phyloP scores from a whole-genome alignment of 2,329 filamentous ascomycete genomes.

The Penicillium crustosum region DNA sequence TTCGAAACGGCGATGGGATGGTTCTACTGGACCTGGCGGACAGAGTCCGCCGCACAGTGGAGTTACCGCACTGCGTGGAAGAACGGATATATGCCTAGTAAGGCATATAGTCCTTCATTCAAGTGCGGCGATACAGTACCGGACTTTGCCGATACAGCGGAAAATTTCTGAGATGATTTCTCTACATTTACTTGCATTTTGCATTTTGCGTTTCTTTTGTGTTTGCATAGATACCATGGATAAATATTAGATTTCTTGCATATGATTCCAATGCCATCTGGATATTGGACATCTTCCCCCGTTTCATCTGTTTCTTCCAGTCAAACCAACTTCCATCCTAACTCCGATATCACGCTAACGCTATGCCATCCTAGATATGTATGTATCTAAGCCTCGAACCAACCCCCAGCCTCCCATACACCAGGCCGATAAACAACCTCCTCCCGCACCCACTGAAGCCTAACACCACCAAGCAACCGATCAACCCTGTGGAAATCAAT shows the following conservation, averaged over 20 bases:
- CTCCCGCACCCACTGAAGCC: conserved; percentile 58
- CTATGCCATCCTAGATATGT: background rate
- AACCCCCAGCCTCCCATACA: conserved; percentile 81
- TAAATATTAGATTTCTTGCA: conserved; percentile 2
- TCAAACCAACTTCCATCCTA: conserved; percentile 6
- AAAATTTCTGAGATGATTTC: conserved; percentile 39
- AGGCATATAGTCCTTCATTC: conserved; percentile 70
- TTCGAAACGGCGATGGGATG: conserved; percentile 95
- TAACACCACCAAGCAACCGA: conserved; percentile 67
- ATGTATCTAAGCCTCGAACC: conserved; percentile 59
- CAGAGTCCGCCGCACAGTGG: conserved; percentile 84
- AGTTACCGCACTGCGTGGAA: conserved; percentile 66
- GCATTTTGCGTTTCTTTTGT: conserved; percentile 8
- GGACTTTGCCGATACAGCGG: conserved; percentile 46
- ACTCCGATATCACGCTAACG: background rate
- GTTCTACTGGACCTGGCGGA: conserved; percentile 99
- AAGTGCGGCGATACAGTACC: conserved; percentile 58
- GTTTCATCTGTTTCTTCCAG: background rate
- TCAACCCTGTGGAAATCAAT: conserved; percentile 76
- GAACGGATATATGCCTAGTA: conserved; percentile 71
- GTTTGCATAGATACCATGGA: conserved; percentile 13
- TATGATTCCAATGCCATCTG: background rate
- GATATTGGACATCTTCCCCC: background rate
- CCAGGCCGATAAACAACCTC: conserved; percentile 69
- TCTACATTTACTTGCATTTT: conserved; percentile 1